A percentile compares a stretch with the other conserved stretches of the same genome.
Evolutionary conservation across 2,329 filamentous ascomycete species (phyloP).

Genomic region (Dothistroma pini): DNA sequence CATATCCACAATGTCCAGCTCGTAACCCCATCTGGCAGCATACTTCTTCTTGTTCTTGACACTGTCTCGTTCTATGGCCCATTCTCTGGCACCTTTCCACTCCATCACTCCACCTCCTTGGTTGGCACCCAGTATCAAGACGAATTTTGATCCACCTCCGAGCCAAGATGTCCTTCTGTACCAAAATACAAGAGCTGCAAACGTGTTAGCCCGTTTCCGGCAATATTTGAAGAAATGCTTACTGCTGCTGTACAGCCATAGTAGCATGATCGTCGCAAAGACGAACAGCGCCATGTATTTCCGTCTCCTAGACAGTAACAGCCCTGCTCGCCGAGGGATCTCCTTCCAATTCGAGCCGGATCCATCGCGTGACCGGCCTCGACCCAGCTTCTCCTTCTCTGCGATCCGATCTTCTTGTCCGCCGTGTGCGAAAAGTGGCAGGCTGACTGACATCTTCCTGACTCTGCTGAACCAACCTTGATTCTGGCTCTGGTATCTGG

Average conservation of each 20-base stretch:
- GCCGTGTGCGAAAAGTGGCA: conserved; percentile 66
- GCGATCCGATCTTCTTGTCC: conserved; percentile 50
- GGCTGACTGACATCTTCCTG: conserved; percentile 71
- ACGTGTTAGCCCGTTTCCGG: conserved; percentile 14
- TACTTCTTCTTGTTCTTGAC: conserved; percentile 94
- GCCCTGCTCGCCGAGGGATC: conserved; percentile 25
- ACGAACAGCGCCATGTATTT: conserved; percentile 28
- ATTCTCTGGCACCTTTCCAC: conserved; percentile 95
- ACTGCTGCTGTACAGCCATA: conserved; percentile 29
- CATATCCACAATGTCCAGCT: conserved; percentile 96
- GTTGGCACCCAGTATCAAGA: conserved; percentile 90
- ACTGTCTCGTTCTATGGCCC: conserved; percentile 96
- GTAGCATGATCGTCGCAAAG: conserved; percentile 23
- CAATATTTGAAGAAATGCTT: conserved; percentile 8
- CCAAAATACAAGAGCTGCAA: conserved; percentile 51
- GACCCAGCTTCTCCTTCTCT: conserved; percentile 73
- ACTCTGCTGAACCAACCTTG: conserved; percentile 85
- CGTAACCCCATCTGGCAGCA: conserved; percentile 82
- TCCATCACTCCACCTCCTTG: conserved; percentile 97
- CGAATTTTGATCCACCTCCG: conserved; percentile 84
- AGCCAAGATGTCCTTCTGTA: conserved; percentile 71
- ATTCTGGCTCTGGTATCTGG: conserved; percentile 72
- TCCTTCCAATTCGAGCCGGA: conserved; percentile 17
- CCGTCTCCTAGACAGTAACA: conserved; percentile 30
- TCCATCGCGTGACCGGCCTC: conserved; percentile 39